Base-by-base conservation (phyloP, 2,329 filamentous ascomycete genomes). In the Xylaria sp. region DNA sequence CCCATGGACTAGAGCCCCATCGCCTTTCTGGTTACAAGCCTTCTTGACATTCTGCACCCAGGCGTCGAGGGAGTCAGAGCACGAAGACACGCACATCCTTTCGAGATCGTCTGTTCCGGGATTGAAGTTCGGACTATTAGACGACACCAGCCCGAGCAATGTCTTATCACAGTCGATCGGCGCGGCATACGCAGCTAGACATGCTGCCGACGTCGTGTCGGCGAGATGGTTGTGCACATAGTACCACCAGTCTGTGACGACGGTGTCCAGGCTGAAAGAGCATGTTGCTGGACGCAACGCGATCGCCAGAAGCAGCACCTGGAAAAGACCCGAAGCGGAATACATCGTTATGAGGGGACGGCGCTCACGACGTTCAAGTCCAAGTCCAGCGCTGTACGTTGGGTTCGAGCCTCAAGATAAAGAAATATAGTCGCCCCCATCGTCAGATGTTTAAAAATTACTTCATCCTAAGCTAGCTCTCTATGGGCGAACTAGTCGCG, bases 181-280 rank as follows among this genome's bases (percentile, higher is more conserved):
- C 31, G 74, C 72, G 57, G 72, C 73, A 63, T 78, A 78, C 4
- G 77, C 77, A 20, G 73, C 71, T 54, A 76, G 77, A 54, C 76
- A 79, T 20, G 71, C 69, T 36, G 75, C 63, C 13, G 76, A 79
- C 1, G 77, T 79, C 9, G 73, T 75, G 46, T 71, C 67, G 40
- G 74, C 76, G 3, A 79, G 57, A 64, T 77, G 76, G 56, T 75
- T 77, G 63, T 73, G 69, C 64, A 73, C 73, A 49, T 77, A 78
- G 65, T 75, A 74, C 76, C 76, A 79, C 13, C 42, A 67, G 59
- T 76, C 77, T 36, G 71, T 74, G 28, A 76, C 76, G 59, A 71
- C 68, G 33, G 65, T 73, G 63, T 79, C 71, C 63, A 79, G 75
- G 49, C 72, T 77, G 71, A 78, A 80, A 74, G 67, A 86, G 60